Conservation (phyloP, 176 grass and related monocot species). For the Canna indica region DNA sequence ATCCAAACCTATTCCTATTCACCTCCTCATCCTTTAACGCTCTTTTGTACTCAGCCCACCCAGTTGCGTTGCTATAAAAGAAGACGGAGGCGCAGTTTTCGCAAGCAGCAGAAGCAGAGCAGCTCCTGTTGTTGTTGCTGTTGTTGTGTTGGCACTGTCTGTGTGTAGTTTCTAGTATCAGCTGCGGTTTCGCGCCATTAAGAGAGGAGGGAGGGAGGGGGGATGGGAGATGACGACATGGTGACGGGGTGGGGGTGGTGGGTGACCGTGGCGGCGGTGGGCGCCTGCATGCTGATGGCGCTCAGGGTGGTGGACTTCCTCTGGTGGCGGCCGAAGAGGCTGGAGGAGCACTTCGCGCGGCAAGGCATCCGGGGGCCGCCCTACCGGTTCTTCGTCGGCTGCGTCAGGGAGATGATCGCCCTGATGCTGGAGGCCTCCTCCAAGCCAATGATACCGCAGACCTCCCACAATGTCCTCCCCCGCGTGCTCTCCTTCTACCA, state of each 20-base stretch:
- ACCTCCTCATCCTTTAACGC: neutral
- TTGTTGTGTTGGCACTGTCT: neutral
- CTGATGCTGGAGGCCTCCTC: slow-evolving; percentile 88
- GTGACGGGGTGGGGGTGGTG: neutral
- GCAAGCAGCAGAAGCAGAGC: neutral
- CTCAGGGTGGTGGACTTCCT: slow-evolving; percentile 73
- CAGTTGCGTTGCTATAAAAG: slow-evolving; percentile 1
- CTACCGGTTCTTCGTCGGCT: slow-evolving; percentile 92
- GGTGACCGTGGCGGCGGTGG: slow-evolving; percentile 24
- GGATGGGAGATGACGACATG: neutral
- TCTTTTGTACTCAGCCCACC: slow-evolving; percentile 7
- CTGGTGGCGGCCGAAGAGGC: slow-evolving; percentile 78
- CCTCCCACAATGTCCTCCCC: slow-evolving; percentile 85
- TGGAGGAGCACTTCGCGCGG: slow-evolving; percentile 75
- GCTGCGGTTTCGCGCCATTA: neutral
- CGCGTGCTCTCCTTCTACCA: slow-evolving; percentile 94
- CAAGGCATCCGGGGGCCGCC: slow-evolving; percentile 81
- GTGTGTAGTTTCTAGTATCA: neutral
- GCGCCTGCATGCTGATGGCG: slow-evolving; percentile 11
- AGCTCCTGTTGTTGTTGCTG: neutral
- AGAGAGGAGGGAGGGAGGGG: neutral
- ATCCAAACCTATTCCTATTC: neutral
- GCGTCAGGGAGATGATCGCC: slow-evolving; percentile 81
- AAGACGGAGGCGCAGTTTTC: neutral
- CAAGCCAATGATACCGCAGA: slow-evolving; percentile 71